Conservation (phyloP, 306 rosid species). For the Citrullus amarus region DNA sequence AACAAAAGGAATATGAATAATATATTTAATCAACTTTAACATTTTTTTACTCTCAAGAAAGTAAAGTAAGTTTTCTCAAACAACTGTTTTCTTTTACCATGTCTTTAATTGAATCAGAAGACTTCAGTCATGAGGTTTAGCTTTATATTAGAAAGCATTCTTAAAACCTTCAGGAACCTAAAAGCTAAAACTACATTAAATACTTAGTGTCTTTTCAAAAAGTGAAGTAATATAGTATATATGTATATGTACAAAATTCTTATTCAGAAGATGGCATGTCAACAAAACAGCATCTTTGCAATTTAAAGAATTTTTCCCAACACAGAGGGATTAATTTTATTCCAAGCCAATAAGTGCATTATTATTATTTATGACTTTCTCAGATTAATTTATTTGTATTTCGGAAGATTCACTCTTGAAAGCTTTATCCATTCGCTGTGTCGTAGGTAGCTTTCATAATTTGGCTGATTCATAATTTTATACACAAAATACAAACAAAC, state of each 20-base stretch:
- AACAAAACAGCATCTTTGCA: neutral
- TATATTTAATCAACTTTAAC: neutral
- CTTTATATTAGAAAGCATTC: neutral
- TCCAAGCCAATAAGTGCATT: neutral
- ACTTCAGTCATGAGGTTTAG: neutral
- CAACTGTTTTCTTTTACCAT: neutral
- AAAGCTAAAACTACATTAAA: neutral
- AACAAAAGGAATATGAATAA: neutral
- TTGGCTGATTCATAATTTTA: neutral
- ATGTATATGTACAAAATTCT: neutral
- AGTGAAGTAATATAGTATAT: neutral
- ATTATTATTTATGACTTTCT: neutral
- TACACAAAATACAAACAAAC: neutral
- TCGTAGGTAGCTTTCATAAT: neutral
- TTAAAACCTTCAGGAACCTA: neutral
- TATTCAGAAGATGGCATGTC: constrained; percentile 1
- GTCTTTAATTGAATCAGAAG: neutral
- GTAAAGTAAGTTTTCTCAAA: neutral
- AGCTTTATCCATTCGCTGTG: neutral
- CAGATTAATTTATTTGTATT: neutral
- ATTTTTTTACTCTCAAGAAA: neutral
- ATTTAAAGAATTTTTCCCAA: neutral
- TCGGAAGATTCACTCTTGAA: neutral
- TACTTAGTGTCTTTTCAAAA: neutral
- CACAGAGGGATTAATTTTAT: neutral